Evolutionary conservation across 371 early-diverging fungal genomes (phyloP), one percentile per base, ranked within the genome.

Genomic region (Chytridiales sp.): DNA sequence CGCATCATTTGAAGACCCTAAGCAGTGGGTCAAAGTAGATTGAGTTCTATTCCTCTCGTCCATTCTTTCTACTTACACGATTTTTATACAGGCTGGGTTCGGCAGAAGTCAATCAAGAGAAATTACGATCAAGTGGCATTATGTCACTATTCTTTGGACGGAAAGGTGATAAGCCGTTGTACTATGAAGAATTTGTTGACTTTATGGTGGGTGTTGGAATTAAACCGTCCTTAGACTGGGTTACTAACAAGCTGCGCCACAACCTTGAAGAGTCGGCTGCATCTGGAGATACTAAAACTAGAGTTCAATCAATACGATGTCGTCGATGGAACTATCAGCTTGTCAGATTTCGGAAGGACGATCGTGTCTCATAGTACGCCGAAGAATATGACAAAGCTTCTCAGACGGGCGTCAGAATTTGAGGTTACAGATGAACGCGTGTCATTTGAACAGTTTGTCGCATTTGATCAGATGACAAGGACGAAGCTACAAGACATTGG

Each of bases 231-330:
- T 1, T 29, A n/a, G n/a, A n/a, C n/a, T n/a, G n/a, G n/a, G n/a
- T n/a, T n/a, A n/a, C n/a, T n/a, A n/a, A n/a, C n/a, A 40, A 51
- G 52, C 32, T n/a, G n/a, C n/a, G n/a, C n/a, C n/a, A n/a, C n/a
- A n/a, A n/a, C n/a, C n/a, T 69, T 69, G 48, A 64, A 65, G 66
- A 29, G 58, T 13, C 52, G 59, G n/a, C 43, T 69, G 19, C 58
- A 69, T 22, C 62, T 61, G 4, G 66, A 69, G 41, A 53, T 65
- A 31, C 59, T 69, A n/a, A 65, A 64, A 35, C 57, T 69, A 1
- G 70, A 69, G 53, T 69, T 69, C 46, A 21, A 62, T 43, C 66
- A 65, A 40, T 69, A 59, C 32, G 54, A 56, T 32, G 63, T 60
- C 8, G 54, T 58, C 3, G 24, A 51, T 36, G 48, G 58, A 5